Base-by-base conservation (phyloP, 2,329 filamentous ascomycete genomes). In the Hypoxylon sp. region DNA sequence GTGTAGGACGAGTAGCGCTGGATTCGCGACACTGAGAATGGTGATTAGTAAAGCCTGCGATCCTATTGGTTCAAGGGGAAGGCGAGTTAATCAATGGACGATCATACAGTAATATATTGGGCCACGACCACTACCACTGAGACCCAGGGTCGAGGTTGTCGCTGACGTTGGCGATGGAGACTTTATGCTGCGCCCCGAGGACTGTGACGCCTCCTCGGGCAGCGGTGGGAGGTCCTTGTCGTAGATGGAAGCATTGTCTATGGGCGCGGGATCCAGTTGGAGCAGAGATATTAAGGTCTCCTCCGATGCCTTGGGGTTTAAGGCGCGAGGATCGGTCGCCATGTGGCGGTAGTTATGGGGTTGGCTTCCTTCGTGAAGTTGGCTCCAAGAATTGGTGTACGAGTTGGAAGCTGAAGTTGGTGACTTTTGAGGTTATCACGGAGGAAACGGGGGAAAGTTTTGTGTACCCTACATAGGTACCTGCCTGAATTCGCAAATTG, bases 1-100 rank as follows among this genome's bases (percentile, higher is more conserved):
- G 91, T 88, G 81, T 97, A 96, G 70, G 91, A 93, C 0, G 93
- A 96, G 83, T 97, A 97, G 77, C 89, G 91, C 78, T 98, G 96
- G 33, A 96, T 84, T 49, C 91, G 87, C 4, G 85, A 85, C 55
- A 96, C 91, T 93, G 68, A 40, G 16, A 36, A 16, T 65, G 40
- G 24, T 51, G 53, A 55, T 68, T 68, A 68, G 65, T 66, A 65
- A 65, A 63, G 4, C 20, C 2, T 22, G 42, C 33, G 42, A 60
- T 54, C 36, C 36, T 18, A 65, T 65, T 65, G 65, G 58, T 32
- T 44, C 48, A 4, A 20, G 28, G 11, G n/a, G 20, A 52, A 9
- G 16, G 51, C 38, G 44, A n/a, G 36, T n/a, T n/a, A n/a, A n/a
- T n/a, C 49, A 26, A 46, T 38, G n/a, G n/a, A 18, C 8, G 26